These are phyloP conservation scores for Solanum chacoense DNA, from an alignment of 305 asterid genomes.

Conservation along the genomic window DNA sequence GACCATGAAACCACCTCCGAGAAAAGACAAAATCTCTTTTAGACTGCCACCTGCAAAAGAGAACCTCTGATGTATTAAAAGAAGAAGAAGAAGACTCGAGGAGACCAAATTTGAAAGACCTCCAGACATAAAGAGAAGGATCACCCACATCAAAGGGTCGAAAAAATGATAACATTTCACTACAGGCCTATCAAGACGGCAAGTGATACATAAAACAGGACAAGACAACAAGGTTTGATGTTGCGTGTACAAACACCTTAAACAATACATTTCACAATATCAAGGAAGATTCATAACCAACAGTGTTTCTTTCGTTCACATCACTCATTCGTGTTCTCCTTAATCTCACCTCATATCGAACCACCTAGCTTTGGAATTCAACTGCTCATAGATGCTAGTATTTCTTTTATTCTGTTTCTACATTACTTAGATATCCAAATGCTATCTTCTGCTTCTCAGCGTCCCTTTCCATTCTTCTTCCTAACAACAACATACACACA, in stretches of 20 bases:
- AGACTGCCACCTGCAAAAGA: slow-evolving; percentile 73
- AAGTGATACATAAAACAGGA: neutral
- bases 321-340: neutral
- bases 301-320: neutral
- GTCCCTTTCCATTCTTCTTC: neutral
- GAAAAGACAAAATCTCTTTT: slow-evolving; percentile 89
- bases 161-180: neutral
- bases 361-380: neutral
- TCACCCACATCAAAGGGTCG: neutral
- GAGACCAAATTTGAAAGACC: slow-evolving; percentile 1
- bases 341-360: neutral
- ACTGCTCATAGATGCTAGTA: neutral
- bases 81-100: slow-evolving; percentile 10
- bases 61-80: slow-evolving; percentile 9
- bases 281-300: neutral
- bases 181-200: neutral
- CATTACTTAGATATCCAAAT: neutral
- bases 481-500: neutral
- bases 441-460: neutral
- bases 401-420: neutral
- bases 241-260: neutral
- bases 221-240: neutral
- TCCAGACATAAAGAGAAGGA: neutral
- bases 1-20: slow-evolving; percentile 93
- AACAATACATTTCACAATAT: neutral